phyloP scores from a whole-genome alignment of 2,329 filamentous ascomycete species.

The Pezicula carpinea region DNA sequence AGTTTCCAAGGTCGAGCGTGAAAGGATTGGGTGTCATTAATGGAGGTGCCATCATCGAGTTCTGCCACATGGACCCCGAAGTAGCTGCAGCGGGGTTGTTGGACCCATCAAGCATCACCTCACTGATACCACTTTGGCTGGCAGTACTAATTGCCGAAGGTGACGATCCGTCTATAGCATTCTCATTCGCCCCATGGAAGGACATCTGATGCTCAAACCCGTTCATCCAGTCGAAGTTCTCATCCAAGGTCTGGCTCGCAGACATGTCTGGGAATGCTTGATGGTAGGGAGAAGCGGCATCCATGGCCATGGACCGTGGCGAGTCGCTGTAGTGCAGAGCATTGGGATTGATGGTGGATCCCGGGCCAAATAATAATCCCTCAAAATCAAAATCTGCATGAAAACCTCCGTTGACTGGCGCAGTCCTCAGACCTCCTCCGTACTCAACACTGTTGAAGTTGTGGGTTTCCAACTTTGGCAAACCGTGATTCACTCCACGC shows the following conservation, averaged over 20 bases:
- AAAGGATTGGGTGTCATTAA: constrained; percentile 64
- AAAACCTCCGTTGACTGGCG: constrained; percentile 63
- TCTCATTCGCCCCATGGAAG: constrained; percentile 66
- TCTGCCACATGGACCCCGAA: constrained; percentile 62
- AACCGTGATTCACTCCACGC: constrained; percentile 59
- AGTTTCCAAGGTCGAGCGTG: constrained; percentile 67
- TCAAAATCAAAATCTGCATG: constrained; percentile 67
- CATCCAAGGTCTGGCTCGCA: constrained; percentile 59
- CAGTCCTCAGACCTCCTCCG: constrained; percentile 69
- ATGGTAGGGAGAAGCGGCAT: constrained; percentile 57
- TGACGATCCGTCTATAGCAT: constrained; percentile 85
- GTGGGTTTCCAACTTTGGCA: constrained; percentile 81
- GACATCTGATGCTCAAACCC: constrained; percentile 76
- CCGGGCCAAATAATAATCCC: constrained; percentile 62
- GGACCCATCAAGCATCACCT: constrained; percentile 82
- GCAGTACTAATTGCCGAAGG: constrained; percentile 94
- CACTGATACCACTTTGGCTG: constrained; percentile 86
- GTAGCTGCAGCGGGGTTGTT: constrained; percentile 55
- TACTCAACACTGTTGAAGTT: constrained; percentile 61
- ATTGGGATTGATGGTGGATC: constrained; percentile 68
- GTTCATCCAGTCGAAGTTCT: constrained; percentile 79
- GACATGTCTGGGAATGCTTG: constrained; percentile 54
- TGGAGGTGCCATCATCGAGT: constrained; percentile 63
- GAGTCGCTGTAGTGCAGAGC: constrained; percentile 81
- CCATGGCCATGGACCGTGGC: constrained; percentile 60